phyloP scores from a whole-genome alignment of 352 stramenopile species.

The Achlya hypogyna region DNA sequence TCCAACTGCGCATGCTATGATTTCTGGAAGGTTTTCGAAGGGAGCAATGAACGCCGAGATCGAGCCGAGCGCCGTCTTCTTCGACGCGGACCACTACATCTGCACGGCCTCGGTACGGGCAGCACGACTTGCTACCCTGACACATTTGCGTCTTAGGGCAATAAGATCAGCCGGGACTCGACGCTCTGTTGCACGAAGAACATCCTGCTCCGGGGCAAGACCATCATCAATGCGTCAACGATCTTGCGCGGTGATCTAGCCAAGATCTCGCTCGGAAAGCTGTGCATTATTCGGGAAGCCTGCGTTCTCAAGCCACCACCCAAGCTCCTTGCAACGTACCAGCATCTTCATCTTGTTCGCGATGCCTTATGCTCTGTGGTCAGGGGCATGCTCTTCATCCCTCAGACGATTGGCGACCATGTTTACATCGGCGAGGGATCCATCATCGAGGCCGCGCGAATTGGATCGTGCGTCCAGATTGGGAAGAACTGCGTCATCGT shows the following conservation, averaged over 20 bases:
- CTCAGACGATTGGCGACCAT: conserved; percentile 73
- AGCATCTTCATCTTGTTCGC: not conserved
- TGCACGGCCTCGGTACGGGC: conserved; percentile 34
- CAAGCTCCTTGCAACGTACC: conserved; percentile 49
- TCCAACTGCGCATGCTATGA: not conserved
- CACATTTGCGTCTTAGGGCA: conserved; percentile 28
- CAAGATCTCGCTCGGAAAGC: conserved; percentile 72
- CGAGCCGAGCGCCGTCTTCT: conserved; percentile 38
- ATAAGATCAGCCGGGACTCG: conserved; percentile 61
- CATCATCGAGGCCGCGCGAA: conserved; percentile 74
- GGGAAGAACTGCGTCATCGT: conserved; percentile 82
- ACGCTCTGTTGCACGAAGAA: conserved; percentile 56
- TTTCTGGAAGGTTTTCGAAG: not conserved
- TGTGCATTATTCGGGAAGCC: conserved; percentile 61
- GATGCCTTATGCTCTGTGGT: not conserved
- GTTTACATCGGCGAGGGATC: conserved; percentile 66
- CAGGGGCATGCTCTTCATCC: conserved; percentile 72
- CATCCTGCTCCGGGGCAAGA: conserved; percentile 71
- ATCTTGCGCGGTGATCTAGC: conserved; percentile 76
- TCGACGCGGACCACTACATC: conserved; percentile 53
- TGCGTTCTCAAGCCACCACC: conserved; percentile 68
- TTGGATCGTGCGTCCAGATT: conserved; percentile 77
- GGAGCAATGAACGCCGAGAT: conserved; percentile 48
- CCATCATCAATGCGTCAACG: conserved; percentile 57
- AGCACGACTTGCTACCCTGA: not conserved